phyloP scores from a whole-genome alignment of 208 protist species.

The Wallacemonas collosoma region DNA sequence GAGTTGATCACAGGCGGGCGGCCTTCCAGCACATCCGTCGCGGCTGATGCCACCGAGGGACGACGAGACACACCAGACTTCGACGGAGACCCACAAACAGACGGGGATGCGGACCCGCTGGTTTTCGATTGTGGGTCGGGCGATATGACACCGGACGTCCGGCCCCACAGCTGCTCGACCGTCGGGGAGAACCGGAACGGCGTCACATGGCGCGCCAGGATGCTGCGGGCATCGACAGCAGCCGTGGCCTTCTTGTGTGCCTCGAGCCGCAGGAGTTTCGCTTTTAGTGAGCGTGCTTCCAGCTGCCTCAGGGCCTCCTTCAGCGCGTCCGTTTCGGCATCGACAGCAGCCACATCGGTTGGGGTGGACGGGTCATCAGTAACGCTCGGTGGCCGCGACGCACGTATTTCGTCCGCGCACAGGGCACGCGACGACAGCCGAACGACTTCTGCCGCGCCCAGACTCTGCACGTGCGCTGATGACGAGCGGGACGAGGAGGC shows the following conservation, averaged over 20 bases:
- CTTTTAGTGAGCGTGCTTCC: constrained; percentile 51
- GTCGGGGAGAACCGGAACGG: constrained; percentile 47
- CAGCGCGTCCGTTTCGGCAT: constrained; percentile 46
- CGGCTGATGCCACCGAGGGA: neutral
- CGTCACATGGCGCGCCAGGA: constrained; percentile 36
- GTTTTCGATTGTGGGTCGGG: neutral
- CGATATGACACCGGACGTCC: neutral
- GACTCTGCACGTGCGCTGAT: neutral
- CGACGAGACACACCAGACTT: neutral
- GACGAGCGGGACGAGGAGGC: neutral
- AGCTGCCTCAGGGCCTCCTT: constrained; percentile 36
- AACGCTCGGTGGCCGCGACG: neutral
- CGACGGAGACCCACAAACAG: neutral
- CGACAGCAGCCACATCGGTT: constrained; percentile 20
- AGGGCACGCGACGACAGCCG: constrained; percentile 30
- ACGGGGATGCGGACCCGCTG: neutral
- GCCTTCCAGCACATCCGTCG: constrained; percentile 4
- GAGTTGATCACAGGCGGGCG: neutral
- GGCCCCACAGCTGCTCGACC: constrained; percentile 62
- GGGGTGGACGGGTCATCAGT: neutral
- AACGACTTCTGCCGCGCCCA: constrained; percentile 20
- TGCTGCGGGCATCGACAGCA: constrained; percentile 30
- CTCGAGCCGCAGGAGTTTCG: constrained; percentile 66
- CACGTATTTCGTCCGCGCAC: constrained; percentile 14
- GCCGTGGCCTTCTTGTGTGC: constrained; percentile 38